Base-by-base conservation (phyloP, 345 rosid species). In the Populus nigra region DNA sequence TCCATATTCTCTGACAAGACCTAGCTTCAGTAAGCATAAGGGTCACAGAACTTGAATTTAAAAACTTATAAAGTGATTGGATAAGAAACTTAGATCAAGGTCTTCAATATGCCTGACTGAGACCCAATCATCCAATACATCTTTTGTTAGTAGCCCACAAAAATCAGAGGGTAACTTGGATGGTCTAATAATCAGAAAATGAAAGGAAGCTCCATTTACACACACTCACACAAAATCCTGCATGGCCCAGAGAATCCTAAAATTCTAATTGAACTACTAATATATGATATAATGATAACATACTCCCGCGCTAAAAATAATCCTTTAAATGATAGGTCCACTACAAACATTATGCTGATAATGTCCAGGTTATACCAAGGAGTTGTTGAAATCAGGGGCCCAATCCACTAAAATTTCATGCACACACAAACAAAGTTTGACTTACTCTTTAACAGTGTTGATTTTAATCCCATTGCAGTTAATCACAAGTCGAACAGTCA, bases 401-500 rank as follows among this genome's bases (percentile, higher is more conserved):
- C 38, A 76, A 72, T 59, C 75, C 13, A 59, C 59, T 7, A 75
- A 69, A 71, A 69, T 63, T 71, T 43, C 68, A 3, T 62, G 72
- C 68, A 59, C 17, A 47, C 47, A 15, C 7, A 69, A 72, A 49
- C 20, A 62, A 73, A 69, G 15, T 73, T 62, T 73, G 63, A 84
- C 97, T 86, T 88, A 93, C 99, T 93, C 94, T 86, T 82, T 90
- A 80, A 95, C 98, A 22, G 92, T 76, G 75, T 83, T 90, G 85
- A 93, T 82, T 89, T 90, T 95, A 89, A 95, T 83, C 61, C 98
- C 99, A 65, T 88, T 91, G 91, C 88, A 95, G 85, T 87, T 95
- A 71, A 93, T 91, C 80, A 95, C 97, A 80, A 93, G 98, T 83
- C 99, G 92, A 65, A 95, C 88, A 73, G 93, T 91, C 99, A 95